Evolutionary conservation across 352 stramenopile species (phyloP).

Genomic region (Globisporangium rhizosaccharum): DNA sequence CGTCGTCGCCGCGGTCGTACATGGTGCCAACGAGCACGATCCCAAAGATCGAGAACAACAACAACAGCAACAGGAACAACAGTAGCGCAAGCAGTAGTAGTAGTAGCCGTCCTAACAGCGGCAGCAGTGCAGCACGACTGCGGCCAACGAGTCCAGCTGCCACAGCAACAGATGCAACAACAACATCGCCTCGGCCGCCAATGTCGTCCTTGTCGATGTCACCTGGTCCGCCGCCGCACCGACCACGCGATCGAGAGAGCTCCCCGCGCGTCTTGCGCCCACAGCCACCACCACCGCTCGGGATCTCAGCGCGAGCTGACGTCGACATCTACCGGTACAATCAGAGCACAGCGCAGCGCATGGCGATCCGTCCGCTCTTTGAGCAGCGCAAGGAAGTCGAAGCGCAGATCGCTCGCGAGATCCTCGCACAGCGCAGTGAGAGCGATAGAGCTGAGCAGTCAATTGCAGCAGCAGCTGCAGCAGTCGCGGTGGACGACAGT

Average conservation of each 20-base stretch:
- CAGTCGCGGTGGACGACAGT: neutral
- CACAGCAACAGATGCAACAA: neutral
- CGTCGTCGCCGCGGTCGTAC: slow-evolving; percentile 27
- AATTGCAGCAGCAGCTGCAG: neutral
- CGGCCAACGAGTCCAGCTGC: neutral
- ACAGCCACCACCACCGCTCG: slow-evolving; percentile 27
- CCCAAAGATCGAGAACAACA: slow-evolving; percentile 7
- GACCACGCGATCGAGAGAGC: slow-evolving; percentile 15
- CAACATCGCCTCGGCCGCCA: neutral
- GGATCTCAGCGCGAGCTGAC: slow-evolving; percentile 38
- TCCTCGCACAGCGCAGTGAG: slow-evolving; percentile 20
- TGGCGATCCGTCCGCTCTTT: slow-evolving; percentile 70
- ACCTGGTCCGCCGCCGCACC: neutral
- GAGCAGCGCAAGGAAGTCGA: slow-evolving; percentile 47
- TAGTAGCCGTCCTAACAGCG: neutral
- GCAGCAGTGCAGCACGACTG: neutral
- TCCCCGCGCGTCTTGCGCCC: slow-evolving; percentile 28
- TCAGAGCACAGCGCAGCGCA: slow-evolving; percentile 42
- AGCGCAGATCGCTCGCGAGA: slow-evolving; percentile 17
- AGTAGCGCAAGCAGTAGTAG: too few species aligned
- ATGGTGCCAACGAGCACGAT: slow-evolving; percentile 15
- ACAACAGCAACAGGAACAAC: neutral
- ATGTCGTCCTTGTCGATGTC: neutral
- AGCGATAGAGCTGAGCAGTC: slow-evolving; percentile 1
- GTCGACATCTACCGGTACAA: slow-evolving; percentile 63